Evolutionary conservation across 768 basidiomycete species (phyloP).

Genomic region (Tephrocybe sp.): DNA sequence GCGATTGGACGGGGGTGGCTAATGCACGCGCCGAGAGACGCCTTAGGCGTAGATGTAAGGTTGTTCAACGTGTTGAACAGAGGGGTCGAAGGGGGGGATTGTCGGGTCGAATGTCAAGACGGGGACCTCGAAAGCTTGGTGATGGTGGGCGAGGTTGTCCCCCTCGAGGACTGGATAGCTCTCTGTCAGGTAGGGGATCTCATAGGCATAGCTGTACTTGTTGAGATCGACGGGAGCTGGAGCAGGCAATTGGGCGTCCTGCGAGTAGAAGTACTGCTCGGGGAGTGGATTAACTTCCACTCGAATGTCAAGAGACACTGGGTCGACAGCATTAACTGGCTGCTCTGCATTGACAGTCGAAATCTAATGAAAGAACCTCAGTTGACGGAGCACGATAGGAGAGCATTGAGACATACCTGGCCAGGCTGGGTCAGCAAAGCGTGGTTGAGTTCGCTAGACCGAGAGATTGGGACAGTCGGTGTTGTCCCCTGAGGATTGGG

Average conservation of each 20-base stretch:
- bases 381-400: background rate
- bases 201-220: slow-evolving; percentile 16
- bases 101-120: slow-evolving; percentile 11
- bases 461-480: slow-evolving; percentile 25
- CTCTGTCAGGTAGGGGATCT: slow-evolving; percentile 11
- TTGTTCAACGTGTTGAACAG: slow-evolving; percentile 9
- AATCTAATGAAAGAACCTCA: background rate
- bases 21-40: background rate
- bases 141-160: slow-evolving; percentile 11
- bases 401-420: slow-evolving; percentile 17
- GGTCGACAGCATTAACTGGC: slow-evolving; percentile 2
- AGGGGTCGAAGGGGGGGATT: slow-evolving; percentile 4
- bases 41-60: slow-evolving; percentile 7
- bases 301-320: slow-evolving; percentile 2
- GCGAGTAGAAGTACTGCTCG: slow-evolving; percentile 16
- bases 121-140: slow-evolving; percentile 12
- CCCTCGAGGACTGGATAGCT: slow-evolving; percentile 17
- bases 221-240: slow-evolving; percentile 9
- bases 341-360: background rate
- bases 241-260: slow-evolving; percentile 10
- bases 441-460: slow-evolving; percentile 32
- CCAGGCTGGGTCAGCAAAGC: slow-evolving; percentile 29
- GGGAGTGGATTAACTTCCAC: slow-evolving; percentile 1
- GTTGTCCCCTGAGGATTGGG: slow-evolving; percentile 22
- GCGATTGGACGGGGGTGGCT: slow-evolving; percentile 4